These are phyloP conservation scores for Fusarium napiforme DNA, from an alignment of 2,329 filamentous ascomycete species.

Conservation along the genomic window DNA sequence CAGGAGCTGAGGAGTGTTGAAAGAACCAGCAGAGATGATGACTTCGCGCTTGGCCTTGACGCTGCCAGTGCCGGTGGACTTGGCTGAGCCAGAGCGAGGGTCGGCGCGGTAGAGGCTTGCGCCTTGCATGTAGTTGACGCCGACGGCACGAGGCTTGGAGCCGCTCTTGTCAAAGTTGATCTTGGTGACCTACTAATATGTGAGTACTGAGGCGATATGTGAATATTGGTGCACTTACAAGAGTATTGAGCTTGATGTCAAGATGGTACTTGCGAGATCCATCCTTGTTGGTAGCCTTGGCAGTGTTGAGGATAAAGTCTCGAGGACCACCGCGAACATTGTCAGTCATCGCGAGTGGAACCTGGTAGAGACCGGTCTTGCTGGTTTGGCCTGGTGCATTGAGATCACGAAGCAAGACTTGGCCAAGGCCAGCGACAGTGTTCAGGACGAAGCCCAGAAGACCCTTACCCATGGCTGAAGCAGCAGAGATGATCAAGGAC, in stretches of 20 bases:
- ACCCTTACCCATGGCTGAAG: slow-evolving; percentile 43
- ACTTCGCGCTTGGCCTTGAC: slow-evolving; percentile 49
- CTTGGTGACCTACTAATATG: slow-evolving; percentile 41
- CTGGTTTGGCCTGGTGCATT: slow-evolving; percentile 40
- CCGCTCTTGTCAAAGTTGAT: slow-evolving; percentile 50
- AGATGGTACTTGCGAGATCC: slow-evolving; percentile 45
- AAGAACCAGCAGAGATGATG: slow-evolving; percentile 60
- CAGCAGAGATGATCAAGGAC: slow-evolving; percentile 43
- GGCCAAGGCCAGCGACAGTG: slow-evolving; percentile 39
- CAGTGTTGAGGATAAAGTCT: slow-evolving; percentile 61
- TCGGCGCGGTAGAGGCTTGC: slow-evolving; percentile 40
- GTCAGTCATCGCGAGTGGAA: slow-evolving; percentile 66
- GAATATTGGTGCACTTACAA: not conserved
- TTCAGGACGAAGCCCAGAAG: slow-evolving; percentile 28
- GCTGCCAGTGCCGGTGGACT: slow-evolving; percentile 1
- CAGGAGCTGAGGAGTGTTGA: slow-evolving; percentile 63
- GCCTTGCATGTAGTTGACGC: slow-evolving; percentile 48
- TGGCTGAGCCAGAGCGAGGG: slow-evolving; percentile 32
- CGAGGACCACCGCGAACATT: slow-evolving; percentile 64
- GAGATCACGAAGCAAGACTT: slow-evolving; percentile 44
- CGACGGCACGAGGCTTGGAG: slow-evolving; percentile 46
- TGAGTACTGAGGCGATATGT: rapidly evolving
- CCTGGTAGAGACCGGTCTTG: slow-evolving; percentile 59
- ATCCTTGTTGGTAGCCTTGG: slow-evolving; percentile 35
- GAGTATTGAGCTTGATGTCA: slow-evolving; percentile 42